These are phyloP conservation scores for Dichotomocladium elegans DNA, from an alignment of 371 early-diverging fungal species.

Conservation along the genomic window DNA sequence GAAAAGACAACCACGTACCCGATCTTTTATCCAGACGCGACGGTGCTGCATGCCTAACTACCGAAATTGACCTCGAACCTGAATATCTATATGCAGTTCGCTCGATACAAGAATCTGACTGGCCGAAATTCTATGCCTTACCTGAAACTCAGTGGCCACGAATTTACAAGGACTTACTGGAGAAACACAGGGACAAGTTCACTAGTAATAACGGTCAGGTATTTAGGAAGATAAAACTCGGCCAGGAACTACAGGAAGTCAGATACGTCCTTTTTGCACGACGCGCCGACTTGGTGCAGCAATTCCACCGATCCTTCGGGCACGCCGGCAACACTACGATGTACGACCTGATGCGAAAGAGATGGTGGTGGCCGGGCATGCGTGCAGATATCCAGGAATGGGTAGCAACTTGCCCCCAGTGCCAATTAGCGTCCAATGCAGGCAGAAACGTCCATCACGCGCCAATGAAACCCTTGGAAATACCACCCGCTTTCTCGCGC, in stretches of 20 bases:
- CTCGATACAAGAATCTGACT: too few relatives aligned
- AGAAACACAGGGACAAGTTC: constrained; percentile 1
- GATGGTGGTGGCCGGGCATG: constrained; percentile 25
- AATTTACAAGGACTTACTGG: too few relatives aligned
- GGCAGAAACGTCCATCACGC: too few relatives aligned
- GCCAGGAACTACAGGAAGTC: not conserved
- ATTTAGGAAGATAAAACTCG: not conserved
- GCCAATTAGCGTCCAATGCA: too few relatives aligned
- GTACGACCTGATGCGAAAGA: constrained; percentile 6
- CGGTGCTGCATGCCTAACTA: not conserved
- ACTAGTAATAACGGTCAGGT: too few relatives aligned
- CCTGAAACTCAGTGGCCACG: constrained; percentile 4
- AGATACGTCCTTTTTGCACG: constrained; percentile 2
- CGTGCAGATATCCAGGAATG: too few relatives aligned
- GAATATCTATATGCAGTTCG: constrained; percentile 8
- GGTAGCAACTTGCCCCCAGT: too few relatives aligned
- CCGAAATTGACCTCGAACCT: not conserved
- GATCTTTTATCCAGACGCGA: constrained; percentile 16
- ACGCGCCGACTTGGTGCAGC: constrained; percentile 11
- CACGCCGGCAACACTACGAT: constrained; percentile 8
- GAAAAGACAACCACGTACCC: too few relatives aligned
- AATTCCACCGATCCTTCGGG: too few relatives aligned
- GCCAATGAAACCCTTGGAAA: too few relatives aligned
- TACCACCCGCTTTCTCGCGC: too few relatives aligned
- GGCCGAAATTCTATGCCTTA: not conserved